Base-by-base conservation (phyloP, 2,329 filamentous ascomycete genomes). In the Lizonia empirigonia region DNA sequence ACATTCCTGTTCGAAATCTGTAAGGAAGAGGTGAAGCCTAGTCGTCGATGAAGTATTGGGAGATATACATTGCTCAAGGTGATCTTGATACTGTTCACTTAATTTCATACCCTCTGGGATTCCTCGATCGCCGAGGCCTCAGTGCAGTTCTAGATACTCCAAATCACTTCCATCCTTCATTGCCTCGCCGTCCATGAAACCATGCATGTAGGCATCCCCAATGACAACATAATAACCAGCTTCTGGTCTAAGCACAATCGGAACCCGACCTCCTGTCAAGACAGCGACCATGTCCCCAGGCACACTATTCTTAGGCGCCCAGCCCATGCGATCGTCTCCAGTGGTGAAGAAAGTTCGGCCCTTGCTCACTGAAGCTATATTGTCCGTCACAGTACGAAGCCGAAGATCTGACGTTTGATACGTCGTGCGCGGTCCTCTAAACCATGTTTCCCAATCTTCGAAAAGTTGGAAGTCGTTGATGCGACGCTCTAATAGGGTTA, bases 1-100 rank as follows among this genome's bases (percentile, higher is more conserved):
- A 76, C 45, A 61, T 77, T 19, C 74, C 74, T 3, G 65, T 73
- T 9, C 42, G 55, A 12, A 64, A 65, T 50, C 16, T 63, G 9
- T 65, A 27, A 56, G 6, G 7, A 26, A 26, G 7, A 26, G 10
- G 24, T 26, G 6, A 26, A 26, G 24, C 7, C 7, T 7, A 6
- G 24, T 10, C 24, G 10, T 26, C 10, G 24, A 10, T 6, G 7
- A 7, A 7, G 6, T 26, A 6, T 7, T 26, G 24, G 7, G 24
- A 26, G 10, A 26, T 26, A 26, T 6, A 6, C 6, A 26, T 26
- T 26, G 10, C 10, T 10, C 10, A 7, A 6, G 10, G 10, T 10
- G 24, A 6, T 26, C 24, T 26, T 6, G 6, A 7, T 26, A 7
- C 24, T 6, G 7, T 26, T 26, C 24, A 2, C 46, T n/a, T n/a